Base-by-base conservation (phyloP, 768 basidiomycete genomes). In the Lactarius sp. region DNA sequence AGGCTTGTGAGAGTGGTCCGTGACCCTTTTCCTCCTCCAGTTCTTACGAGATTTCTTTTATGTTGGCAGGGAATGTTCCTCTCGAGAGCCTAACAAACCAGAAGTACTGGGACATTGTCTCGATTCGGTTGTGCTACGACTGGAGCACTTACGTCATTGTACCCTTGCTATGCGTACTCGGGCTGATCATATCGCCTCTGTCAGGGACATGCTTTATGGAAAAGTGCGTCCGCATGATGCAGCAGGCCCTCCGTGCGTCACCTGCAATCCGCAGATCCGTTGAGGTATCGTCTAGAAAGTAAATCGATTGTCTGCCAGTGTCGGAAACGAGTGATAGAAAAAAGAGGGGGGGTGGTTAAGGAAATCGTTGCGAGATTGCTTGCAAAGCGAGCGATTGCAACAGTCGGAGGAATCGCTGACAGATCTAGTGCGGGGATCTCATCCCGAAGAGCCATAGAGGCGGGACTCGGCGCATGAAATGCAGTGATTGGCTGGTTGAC, bases 11-110 rank as follows among this genome's bases (percentile, higher is more conserved):
- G 34, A 13, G 22, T 6, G 18, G 8, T 47, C 6, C 4, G 55
- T 61, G 36, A 61, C 41, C 63, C 2, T 27, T 51, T 18, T 20
- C 51, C 36, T 20, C 51, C 36, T 66, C 4, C 65, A 96, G 92
- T 98, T 98, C 79, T 71, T 99, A 72, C 80, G 88, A 61, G 92
- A 97, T 72, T 99, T 94, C 77, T 98, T 98, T 79, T 86, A 97
- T 72, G 94, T 92, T 3, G 88, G 86, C 14, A 96, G 96, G 10
- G 94, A 97, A 72, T 1, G 83, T 98, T 8, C 84, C 76, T 94
- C 59, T 94, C 59, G 92, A 93, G 71, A 78, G 83, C 22, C 78
- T 99, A 34, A 94, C 96, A 74, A 97, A 95, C 73, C 87, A 92
- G 75, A 97, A 94, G 73, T 98, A 96, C 74, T 87, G 92, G 44